Evolutionary conservation across 352 stramenopile species (phyloP), one percentile per base, ranked within the genome.

Genomic region (Peronospora farinosa): DNA sequence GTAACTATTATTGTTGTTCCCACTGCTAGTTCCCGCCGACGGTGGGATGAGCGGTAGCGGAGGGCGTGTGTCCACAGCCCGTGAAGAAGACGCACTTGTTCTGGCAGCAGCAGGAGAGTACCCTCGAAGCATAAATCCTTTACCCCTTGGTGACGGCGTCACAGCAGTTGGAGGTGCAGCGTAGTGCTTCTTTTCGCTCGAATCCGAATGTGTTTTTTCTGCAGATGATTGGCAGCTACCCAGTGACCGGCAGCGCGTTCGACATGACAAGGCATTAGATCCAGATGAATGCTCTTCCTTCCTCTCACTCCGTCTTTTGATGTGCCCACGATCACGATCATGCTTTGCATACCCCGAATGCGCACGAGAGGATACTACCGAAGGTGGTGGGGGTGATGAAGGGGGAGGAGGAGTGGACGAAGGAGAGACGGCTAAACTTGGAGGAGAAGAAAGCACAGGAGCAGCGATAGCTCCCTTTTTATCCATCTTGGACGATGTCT

Each of bases 11-110:
- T 58, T 32, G 46, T 51, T 63, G 21, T 60, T 44, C 6, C 50
- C 56, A 59, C 55, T 69, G 17, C 50, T 55, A 16, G 38, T 40
- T 31, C 17, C 23, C 25, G 28, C 27, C 1, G 44, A 60, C 13
- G 47, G 62, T 11, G 72, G 48, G 3, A 63, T 69, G 5, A 64
- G 45, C 8, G 75, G 70, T 31, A 88, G 60, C 2, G 63, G 61
- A 15, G 75, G 69, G 7, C 75, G 77, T 21, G 73, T 61, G 2
- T 81, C 61, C 25, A 59, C 31, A 7, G 65, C 57, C 2, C 35
- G 48, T 16, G 46, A 55, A 11, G 50, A 59, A 1, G 40, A 37
- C 15, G 45, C 17, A 38, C 68, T 40, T 9, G 50, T 39, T 37
- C 47, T 47, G 0, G 48, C 54, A 53, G 58, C 55, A 36, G 54